A percentile compares a stretch with the other conserved stretches of the same genome.
phyloP scores from a whole-genome alignment of 129 eudicot species.

The Escallonia herrerae region DNA sequence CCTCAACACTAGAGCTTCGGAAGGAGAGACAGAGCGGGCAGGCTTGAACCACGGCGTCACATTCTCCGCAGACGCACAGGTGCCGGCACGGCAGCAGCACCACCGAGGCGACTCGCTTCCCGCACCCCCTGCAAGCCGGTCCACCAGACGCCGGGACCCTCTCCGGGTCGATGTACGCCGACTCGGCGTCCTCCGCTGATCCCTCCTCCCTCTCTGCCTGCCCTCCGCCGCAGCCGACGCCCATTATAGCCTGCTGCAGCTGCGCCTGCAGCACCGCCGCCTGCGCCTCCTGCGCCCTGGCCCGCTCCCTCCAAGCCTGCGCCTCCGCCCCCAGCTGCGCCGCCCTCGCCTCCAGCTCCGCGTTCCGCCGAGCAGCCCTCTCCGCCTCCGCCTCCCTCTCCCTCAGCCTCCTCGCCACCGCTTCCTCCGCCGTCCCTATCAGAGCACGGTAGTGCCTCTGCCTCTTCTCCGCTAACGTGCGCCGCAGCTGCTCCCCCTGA shows the following conservation, averaged over 20 bases:
- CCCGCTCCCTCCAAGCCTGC: conserved; percentile 58
- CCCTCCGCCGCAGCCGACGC: conserved; percentile 12
- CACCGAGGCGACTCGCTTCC: conserved; percentile 58
- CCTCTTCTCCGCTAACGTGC: conserved; percentile 56
- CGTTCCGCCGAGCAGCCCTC: conserved; percentile 38
- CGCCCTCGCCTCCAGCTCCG: conserved; percentile 55
- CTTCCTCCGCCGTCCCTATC: conserved; percentile 41
- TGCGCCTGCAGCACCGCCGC: conserved; percentile 50
- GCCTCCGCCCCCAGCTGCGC: conserved; percentile 51
- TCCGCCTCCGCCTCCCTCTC: conserved; percentile 61
- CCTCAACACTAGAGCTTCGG: conserved; percentile 58
- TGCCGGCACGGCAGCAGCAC: conserved; percentile 76
- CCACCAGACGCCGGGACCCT: conserved; percentile 34
- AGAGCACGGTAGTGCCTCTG: conserved; percentile 46
- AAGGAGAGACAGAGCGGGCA: conserved; percentile 59
- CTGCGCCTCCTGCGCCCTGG: conserved; percentile 42
- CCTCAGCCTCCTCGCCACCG: conserved; percentile 30
- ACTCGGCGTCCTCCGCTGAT: conserved; percentile 57
- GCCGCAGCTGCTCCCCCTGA: conserved; percentile 61
- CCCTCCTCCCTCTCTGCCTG: conserved; percentile 22
- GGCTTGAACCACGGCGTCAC: conserved; percentile 49
- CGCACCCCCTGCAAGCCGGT: conserved; percentile 61
- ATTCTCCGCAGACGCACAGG: conserved; percentile 54
- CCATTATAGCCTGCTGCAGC: conserved; percentile 45
- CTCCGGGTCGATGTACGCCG: conserved; percentile 60